These are phyloP conservation scores for Sporobolomyces roseus DNA, from an alignment of 768 basidiomycete genomes.

Conservation along the genomic window DNA sequence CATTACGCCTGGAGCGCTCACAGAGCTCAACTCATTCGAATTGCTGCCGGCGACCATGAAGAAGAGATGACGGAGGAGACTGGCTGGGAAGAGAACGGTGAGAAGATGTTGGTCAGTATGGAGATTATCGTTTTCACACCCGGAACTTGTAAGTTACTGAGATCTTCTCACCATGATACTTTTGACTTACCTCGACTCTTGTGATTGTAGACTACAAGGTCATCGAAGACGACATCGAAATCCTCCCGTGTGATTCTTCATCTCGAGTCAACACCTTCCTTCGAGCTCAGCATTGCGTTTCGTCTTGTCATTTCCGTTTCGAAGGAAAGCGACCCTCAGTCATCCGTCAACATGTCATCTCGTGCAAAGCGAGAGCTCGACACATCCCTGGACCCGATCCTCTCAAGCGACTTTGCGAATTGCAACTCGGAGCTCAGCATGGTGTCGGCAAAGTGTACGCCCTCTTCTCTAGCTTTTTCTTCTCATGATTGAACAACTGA, in stretches of 20 bases:
- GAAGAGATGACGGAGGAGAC: background rate
- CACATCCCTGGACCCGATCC: slow-evolving; percentile 6
- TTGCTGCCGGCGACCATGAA: background rate
- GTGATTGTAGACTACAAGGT: slow-evolving; percentile 5
- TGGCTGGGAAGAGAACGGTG: background rate
- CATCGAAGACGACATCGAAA: slow-evolving; percentile 18
- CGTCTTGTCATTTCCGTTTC: slow-evolving; percentile 26
- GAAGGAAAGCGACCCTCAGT: slow-evolving; percentile 25
- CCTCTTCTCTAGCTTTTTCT: background rate
- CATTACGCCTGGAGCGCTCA: slow-evolving; percentile 13
- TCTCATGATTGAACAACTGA: background rate
- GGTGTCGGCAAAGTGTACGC: background rate
- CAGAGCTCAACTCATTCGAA: slow-evolving; percentile 14
- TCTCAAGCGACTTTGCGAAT: slow-evolving; percentile 29
- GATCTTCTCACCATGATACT: background rate
- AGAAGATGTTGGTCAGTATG: background rate
- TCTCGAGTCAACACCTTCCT: slow-evolving; percentile 22
- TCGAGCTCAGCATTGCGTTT: slow-evolving; percentile 23
- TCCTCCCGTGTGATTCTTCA: slow-evolving; percentile 20
- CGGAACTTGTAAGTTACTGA: slow-evolving; percentile 19
- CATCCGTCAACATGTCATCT: slow-evolving; percentile 32
- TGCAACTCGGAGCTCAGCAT: slow-evolving; percentile 31
- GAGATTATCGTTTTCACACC: slow-evolving; percentile 7
- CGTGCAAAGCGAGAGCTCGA: slow-evolving; percentile 20
- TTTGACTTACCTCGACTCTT: background rate